Percentiles rank a stretch among this genome's conserved stretches.
phyloP scores from a whole-genome alignment of 2,329 filamentous ascomycete species.

The Cadophora sp. region DNA sequence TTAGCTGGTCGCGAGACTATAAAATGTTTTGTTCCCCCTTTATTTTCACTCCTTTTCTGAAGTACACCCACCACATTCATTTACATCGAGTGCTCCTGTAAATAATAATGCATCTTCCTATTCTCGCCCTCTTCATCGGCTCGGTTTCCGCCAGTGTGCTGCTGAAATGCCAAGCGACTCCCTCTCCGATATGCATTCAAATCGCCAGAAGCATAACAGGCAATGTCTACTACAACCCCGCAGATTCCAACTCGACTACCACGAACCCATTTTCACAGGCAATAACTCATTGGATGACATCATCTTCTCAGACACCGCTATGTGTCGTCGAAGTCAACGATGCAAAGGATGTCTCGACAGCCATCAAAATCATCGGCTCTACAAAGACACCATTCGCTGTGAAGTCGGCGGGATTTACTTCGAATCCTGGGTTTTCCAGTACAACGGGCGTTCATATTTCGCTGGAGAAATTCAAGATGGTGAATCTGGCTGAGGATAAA shows the following conservation, averaged over 20 bases:
- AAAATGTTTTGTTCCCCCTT: background rate
- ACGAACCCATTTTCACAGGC: background rate
- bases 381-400: constrained; percentile 1
- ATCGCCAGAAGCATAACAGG: background rate
- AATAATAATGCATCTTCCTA: background rate
- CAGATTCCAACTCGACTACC: background rate
- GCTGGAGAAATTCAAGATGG: background rate
- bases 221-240: constrained; percentile 2
- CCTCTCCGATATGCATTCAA: background rate
- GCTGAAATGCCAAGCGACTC: background rate
- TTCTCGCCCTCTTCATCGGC: background rate
- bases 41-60: background rate
- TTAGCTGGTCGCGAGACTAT: background rate
- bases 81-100: background rate
- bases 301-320: background rate
- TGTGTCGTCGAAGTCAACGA: background rate
- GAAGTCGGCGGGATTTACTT: background rate
- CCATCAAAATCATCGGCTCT: background rate
- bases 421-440: background rate
- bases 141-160: background rate
- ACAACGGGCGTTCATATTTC: constrained; percentile 3
- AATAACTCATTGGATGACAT: background rate
- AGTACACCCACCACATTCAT: background rate
- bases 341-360: background rate
- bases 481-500: background rate